Percentiles rank a stretch among this genome's conserved stretches.
Evolutionary conservation across 202 grass and related monocot genomes (phyloP).

Genomic region (Carex arenaria): DNA sequence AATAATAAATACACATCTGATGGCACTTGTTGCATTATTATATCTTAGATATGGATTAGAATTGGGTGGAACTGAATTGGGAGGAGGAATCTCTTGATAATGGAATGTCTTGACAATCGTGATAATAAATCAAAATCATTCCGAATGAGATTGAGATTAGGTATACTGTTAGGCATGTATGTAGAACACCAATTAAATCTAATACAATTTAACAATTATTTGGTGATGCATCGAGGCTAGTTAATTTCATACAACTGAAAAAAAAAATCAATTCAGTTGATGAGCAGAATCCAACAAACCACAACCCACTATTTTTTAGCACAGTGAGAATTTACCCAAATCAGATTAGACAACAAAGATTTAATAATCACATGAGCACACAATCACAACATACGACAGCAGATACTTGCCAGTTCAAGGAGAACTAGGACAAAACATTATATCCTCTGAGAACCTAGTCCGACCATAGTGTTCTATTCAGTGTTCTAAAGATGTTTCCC

Average conservation of each 20-base stretch:
- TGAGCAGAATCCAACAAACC: background rate
- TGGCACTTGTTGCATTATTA: background rate
- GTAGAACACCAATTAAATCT: background rate
- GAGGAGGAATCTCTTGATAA: background rate
- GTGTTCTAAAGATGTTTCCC: background rate
- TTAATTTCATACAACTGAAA: background rate
- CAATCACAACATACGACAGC: background rate
- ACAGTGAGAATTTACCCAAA: background rate
- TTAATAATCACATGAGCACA: background rate
- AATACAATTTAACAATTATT: background rate
- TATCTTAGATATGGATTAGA: background rate
- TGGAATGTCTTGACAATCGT: background rate
- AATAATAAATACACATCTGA: background rate
- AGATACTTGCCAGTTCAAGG: slow-evolving; percentile 1
- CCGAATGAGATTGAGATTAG: background rate
- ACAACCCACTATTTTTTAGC: background rate
- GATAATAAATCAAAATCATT: background rate
- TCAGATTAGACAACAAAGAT: background rate
- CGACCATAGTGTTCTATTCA: background rate
- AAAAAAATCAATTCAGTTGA: background rate
- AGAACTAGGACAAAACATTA: background rate
- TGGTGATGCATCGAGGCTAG: background rate
- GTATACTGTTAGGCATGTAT: background rate
- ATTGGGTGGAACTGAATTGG: background rate
- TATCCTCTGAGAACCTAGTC: background rate